Conservation (phyloP, 805 yeast genomes). For the Jamesozyma piceae region DNA sequence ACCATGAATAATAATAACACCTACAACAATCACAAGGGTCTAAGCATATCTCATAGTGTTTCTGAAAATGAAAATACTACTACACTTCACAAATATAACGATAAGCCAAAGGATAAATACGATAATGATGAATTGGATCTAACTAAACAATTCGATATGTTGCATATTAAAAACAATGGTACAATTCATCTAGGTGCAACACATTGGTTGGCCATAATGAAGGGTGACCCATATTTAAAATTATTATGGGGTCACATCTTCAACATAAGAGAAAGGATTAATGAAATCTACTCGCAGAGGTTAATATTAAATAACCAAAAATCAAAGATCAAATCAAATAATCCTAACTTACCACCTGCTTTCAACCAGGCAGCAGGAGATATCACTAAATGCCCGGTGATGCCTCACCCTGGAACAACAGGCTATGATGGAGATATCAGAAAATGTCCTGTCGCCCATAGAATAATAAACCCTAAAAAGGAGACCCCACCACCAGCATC, state of each 20-base stretch:
- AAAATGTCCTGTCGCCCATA: constrained; percentile 23
- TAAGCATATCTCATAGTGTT: background rate
- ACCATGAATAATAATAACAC: background rate
- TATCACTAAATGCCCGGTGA: no score
- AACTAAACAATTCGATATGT: constrained; percentile 37
- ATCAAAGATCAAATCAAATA: constrained; percentile 2
- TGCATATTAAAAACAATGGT: constrained; percentile 36
- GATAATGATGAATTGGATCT: constrained; percentile 31
- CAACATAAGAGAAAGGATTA: constrained; percentile 32
- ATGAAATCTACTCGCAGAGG: constrained; percentile 28
- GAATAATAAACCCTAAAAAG: no score
- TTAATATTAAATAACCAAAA: constrained; percentile 7
- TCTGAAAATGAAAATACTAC: background rate
- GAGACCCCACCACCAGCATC: no score
- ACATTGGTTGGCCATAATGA: constrained; percentile 51
- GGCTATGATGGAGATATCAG: constrained; percentile 2
- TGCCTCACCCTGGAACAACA: no score
- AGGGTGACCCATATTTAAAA: constrained; percentile 48
- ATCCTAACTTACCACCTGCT: background rate
- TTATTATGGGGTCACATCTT: constrained; percentile 45
- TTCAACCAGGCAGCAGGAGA: no score
- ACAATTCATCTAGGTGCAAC: constrained; percentile 42
- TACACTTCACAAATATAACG: background rate
- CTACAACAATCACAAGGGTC: background rate
- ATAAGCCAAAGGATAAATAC: constrained; percentile 12